Base-by-base conservation (phyloP, 495 filamentous ascomycete genomes). In the Penicillium mononematosum region DNA sequence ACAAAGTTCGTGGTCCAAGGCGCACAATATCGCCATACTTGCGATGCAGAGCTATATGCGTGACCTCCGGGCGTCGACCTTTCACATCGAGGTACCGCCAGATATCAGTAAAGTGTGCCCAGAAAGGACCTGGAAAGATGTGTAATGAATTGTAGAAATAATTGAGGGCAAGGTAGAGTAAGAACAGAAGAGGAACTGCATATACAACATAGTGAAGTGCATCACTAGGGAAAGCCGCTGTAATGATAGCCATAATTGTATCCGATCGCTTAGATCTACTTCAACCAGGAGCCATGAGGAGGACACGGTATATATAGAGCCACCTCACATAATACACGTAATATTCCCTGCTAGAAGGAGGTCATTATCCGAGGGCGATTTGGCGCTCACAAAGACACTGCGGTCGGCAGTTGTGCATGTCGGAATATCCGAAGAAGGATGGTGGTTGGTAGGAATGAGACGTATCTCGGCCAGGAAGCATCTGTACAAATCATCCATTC, bases 11-110 rank as follows among this genome's bases (percentile, higher is more conserved):
- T 12, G 88, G 88, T 4, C 88, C 85, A 12, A 91, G 68, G 29
- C 88, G 81, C 5, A 92, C 85, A 5, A 92, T 76, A 57, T 86
- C 81, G 12, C 88, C 88, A 69, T 91, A 80, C 68, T 89, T 82
- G 14, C 75, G 78, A 66, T 92, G 89, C 11, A 93, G 73, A 7
- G 68, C 74, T 36, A 85, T 79, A 64, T 89, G 85, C 4, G 86
- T 86, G 46, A 79, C 64, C 55, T 93, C 85, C 14, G 87, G 81
- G 42, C 82, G 76, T 44, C 83, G 77, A 10, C 74, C 73, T 51
- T 81, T 82, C 3, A 88, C 87, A 62, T 90, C 81, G 56, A 79
- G 77, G 57, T 89, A 83, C 22, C 90, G 78, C 84, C 87, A 91
- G 70, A 78, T 79, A 65, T 87, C 78, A 3, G 88, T 89, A 53